Conservation (phyloP, 306 rosid genomes). For the Notholithocarpus densiflorus region DNA sequence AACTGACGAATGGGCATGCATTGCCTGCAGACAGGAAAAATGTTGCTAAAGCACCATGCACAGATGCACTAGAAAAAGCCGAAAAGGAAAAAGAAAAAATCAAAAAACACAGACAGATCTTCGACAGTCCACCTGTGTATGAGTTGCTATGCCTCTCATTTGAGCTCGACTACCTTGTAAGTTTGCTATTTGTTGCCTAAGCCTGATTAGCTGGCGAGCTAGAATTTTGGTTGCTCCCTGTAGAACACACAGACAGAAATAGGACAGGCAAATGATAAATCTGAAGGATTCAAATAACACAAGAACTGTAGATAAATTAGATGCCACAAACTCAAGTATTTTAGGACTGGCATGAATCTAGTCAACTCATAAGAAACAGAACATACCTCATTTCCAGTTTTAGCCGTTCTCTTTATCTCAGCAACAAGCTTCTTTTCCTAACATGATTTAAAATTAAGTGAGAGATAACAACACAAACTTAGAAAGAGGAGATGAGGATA, state of each 20-base stretch:
- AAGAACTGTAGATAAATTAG: not conserved
- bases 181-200: constrained; percentile 90
- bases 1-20: constrained; percentile 92
- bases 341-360: not conserved
- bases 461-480: constrained; percentile 14
- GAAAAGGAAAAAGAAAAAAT: not conserved
- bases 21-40: constrained; percentile 58
- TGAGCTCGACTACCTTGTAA: constrained; percentile 99
- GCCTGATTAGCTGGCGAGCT: constrained; percentile 93
- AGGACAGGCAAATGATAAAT: not conserved
- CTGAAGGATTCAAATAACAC: not conserved
- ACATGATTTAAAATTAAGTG: constrained; percentile 26
- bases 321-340: not conserved
- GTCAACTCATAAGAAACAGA: constrained; percentile 9
- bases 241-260: constrained; percentile 23
- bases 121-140: constrained; percentile 69
- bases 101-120: not conserved
- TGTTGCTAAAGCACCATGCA: constrained; percentile 16
- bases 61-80: not conserved
- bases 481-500: not conserved
- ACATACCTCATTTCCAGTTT: constrained; percentile 85
- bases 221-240: constrained; percentile 89
- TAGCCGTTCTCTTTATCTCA: constrained; percentile 97
- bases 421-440: constrained; percentile 92
- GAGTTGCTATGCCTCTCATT: constrained; percentile 98